Base-by-base conservation (phyloP, 345 rosid species). In the Lepidium aucheri region DNA sequence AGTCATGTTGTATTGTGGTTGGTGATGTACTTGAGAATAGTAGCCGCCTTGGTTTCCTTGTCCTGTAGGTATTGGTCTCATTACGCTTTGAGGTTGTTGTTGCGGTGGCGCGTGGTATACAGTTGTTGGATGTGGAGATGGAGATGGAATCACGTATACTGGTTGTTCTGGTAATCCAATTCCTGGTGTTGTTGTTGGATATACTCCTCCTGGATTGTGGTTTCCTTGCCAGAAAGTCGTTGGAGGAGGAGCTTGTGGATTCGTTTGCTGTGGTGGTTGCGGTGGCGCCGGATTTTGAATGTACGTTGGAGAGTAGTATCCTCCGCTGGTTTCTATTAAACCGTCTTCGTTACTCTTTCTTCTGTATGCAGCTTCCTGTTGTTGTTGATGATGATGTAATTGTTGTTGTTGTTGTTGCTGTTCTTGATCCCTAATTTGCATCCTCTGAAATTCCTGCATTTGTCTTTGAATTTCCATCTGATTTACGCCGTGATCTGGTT, bases 1-100 rank as follows among this genome's bases (percentile, higher is more conserved):
- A 73, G 78, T 68, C 74, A 88, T 15, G 77, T 76, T 85, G 80
- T 82, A 88, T 7, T 84, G n/a, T 44, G 42, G 35, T 44, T 71
- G 70, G 14, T 71, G 84, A 22, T 87, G 98, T 64, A 84, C 76
- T 12, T 63, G 68, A 53, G 76, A 55, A 66, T 80, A 68, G 76
- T 87, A 93, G 66, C 84, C 87, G 3, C 86, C 87, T 72, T 86
- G 95, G 80, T 84, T 78, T 4, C 73, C 51, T 78, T 81, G 90
- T 36, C 83, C 84, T 52, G 79, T 34, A 0, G 77, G 68, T 16
- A 63, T 2, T 13, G 62, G 81, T 67, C 93, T 81, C 54, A 79
- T 65, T 60, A 82, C 78, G 18, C 69, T 68, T 42, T 76, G 76
- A 10, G 69, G 66, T 30, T 68, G 76, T 9, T 52, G 60, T 13